Percentiles rank a stretch among this genome's conserved stretches.
Conservation (phyloP, 192 early-diverging fungal species). For the Coemansia sp. region DNA sequence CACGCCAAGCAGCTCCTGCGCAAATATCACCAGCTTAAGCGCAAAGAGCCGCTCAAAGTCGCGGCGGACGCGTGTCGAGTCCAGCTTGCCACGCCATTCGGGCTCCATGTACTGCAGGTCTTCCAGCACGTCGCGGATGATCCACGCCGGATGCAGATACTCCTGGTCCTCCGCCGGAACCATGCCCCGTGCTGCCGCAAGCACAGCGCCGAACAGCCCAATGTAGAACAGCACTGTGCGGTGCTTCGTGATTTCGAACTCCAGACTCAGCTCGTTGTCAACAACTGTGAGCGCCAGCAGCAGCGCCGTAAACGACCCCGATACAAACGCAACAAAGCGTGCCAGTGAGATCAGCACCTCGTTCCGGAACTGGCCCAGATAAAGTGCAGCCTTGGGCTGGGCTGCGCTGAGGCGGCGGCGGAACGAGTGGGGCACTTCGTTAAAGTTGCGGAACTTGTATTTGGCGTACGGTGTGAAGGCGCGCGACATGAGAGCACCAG, state of each 20-base stretch:
- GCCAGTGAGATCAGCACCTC: constrained; percentile 76
- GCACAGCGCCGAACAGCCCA: constrained; percentile 81
- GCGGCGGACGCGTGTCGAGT: constrained; percentile 80
- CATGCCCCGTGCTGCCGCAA: constrained; percentile 79
- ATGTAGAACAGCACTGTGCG: constrained; percentile 93
- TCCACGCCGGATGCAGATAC: constrained; percentile 78
- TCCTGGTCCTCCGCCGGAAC: constrained; percentile 78
- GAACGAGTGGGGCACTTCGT: constrained; percentile 94
- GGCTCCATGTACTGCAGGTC: constrained; percentile 90
- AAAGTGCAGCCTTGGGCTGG: constrained; percentile 74
- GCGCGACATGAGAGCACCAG: constrained; percentile 76
- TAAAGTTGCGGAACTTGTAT: constrained; percentile 97
- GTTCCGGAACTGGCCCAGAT: constrained; percentile 90
- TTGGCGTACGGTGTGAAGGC: constrained; percentile 82
- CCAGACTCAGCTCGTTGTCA: constrained; percentile 84
- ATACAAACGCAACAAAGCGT: constrained; percentile 86
- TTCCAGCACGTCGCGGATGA: constrained; percentile 77
- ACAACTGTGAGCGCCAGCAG: constrained; percentile 79
- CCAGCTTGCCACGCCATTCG: constrained; percentile 79
- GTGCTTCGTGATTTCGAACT: constrained; percentile 89
- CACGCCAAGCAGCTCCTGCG: constrained; percentile 80
- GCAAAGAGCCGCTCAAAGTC: constrained; percentile 81
- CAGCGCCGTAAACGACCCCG: constrained; percentile 86
- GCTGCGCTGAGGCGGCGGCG: constrained; percentile 71
- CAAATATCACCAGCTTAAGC: constrained; percentile 75